These are phyloP conservation scores for Solanum hybrid DNA, from an alignment of 305 asterid genomes.

Conservation along the genomic window DNA sequence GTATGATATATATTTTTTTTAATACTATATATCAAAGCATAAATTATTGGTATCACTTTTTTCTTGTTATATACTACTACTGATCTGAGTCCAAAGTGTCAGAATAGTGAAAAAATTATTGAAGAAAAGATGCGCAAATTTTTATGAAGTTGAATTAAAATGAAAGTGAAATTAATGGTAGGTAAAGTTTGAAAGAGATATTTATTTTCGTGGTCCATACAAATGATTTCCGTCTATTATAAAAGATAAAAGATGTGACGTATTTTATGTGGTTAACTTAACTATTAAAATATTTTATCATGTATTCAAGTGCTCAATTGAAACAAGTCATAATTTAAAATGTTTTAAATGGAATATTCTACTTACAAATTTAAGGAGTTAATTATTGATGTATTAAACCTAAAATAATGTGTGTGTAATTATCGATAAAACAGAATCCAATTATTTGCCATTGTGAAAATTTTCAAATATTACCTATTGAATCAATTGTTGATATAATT, in stretches of 20 bases:
- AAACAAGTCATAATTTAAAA: too few species aligned
- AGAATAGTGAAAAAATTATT: background rate
- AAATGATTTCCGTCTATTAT: background rate
- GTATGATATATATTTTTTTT: too few species aligned
- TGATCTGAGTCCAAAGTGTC: background rate
- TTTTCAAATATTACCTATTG: background rate
- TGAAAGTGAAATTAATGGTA: background rate
- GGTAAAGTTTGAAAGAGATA: background rate
- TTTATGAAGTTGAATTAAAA: background rate
- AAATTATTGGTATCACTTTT: background rate
- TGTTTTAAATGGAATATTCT: too few species aligned
- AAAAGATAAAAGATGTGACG: too few species aligned
- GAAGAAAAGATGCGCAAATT: background rate
- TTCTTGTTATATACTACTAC: background rate
- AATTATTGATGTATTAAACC: background rate
- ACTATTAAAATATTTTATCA: fast-evolving
- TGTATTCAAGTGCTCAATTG: too few species aligned
- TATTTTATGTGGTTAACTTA: background rate
- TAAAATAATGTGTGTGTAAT: background rate
- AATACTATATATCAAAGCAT: background rate
- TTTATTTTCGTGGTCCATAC: background rate
- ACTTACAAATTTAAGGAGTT: too few species aligned
- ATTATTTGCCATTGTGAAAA: too few species aligned
- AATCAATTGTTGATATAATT: background rate
- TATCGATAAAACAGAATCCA: background rate